A percentile compares a stretch with the other conserved stretches of the same genome.
Evolutionary conservation across 495 filamentous ascomycete species (phyloP).

Genomic region (Choiromyces venosus): DNA sequence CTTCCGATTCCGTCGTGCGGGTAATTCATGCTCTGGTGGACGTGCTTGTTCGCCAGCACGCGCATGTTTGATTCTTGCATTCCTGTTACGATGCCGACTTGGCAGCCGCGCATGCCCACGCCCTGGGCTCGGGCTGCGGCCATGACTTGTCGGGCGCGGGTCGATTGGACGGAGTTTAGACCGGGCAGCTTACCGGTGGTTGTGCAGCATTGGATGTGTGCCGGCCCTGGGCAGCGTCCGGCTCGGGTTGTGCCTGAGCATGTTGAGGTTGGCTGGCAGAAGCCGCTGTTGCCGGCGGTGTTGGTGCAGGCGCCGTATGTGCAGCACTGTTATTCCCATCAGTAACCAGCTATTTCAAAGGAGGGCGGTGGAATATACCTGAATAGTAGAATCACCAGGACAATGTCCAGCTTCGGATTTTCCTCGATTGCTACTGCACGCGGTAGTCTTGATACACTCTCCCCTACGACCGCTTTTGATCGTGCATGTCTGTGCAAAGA

Average conservation of each 20-base stretch:
- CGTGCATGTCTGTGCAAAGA: neutral
- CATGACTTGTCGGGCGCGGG: neutral
- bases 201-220: too few relatives aligned
- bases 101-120: neutral
- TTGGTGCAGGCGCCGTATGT: neutral
- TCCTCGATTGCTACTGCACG: neutral
- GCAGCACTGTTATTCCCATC: neutral
- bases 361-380: too few relatives aligned
- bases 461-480: neutral
- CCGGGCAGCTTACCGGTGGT: too few relatives aligned
- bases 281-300: too few relatives aligned
- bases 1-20: neutral
- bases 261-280: too few relatives aligned
- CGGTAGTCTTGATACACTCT: neutral
- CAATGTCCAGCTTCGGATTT: neutral
- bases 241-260: too few relatives aligned
- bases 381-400: too few relatives aligned
- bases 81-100: neutral
- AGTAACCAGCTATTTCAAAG: too few relatives aligned
- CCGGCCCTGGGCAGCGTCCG: too few relatives aligned
- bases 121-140: neutral
- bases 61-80: neutral
- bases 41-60: neutral
- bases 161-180: neutral
- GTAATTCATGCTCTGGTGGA: neutral